Evolutionary conservation across 2,329 filamentous ascomycete genomes (phyloP), one percentile per base, ranked within the genome.

Genomic region (Amylocarpus encephaloides): DNA sequence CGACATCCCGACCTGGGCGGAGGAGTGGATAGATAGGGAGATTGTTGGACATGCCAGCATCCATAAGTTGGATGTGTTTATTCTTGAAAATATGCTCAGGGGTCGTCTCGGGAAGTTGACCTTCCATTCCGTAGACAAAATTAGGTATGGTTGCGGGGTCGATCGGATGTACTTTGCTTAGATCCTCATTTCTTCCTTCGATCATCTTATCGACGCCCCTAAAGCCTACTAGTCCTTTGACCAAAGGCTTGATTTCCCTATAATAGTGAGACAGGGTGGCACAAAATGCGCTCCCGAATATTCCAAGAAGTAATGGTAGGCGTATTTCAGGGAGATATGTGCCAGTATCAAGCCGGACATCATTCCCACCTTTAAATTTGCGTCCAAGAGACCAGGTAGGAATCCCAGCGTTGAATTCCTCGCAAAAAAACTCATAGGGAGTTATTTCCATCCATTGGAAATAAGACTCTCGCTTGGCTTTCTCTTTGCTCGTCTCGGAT

Each of bases 371-470:
- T 32, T 86, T 73, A 67, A 96, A 98, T 51, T 79, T 83, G 41
- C 93, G 80, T 2, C 93, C 93, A 52, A 97, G 73, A 6, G 90
- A 88, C 90, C 92, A 98, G 0, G 88, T 95, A 0, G 93, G 93
- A 53, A 98, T 96, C 2, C 93, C 92, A 2, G 92, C 90, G 19
- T 79, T 78, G 45, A 95, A 83, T 63, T 96, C 92, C 67, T 97
- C 92, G 60, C 90, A 95, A 68, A 93, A 96, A 65, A 96, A 85
- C 66, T 97, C 92, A 63, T 94, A 96, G 0, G 92, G 92, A 0
- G 89, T 94, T 62, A 92, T 86, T 64, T 98, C 93, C 59, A 93
- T 96, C 92, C 93, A 97, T 62, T 98, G 92, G 62, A 97, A 98
- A 88, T 91, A 97, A 2, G 89, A 78, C 62, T 94, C 86, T 52